Evolutionary conservation across 1,139 yeast species (phyloP), one percentile per base, ranked within the genome.

Genomic region (Yamadazyma friedrichii): DNA sequence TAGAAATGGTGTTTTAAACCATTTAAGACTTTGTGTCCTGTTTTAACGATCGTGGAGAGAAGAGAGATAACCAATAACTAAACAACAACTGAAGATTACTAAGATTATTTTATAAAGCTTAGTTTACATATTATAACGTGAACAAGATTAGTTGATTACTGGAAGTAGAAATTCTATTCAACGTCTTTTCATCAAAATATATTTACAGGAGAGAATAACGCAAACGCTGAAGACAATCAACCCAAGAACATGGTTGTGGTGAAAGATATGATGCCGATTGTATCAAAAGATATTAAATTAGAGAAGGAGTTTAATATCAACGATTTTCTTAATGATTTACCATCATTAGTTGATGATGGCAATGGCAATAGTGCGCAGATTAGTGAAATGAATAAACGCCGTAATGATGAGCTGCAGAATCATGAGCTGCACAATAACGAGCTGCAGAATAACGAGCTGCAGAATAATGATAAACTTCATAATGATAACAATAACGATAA

Each of bases 281-380:
- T 12, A 17, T n/a, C 15, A 31, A 16, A 16, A n/a, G 26, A 16
- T n/a, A 29, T 35, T n/a, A 35, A 17, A 17, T 29, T 29, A 12
- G 39, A 15, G 6, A 36, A 28, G 16, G 45, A 39, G 10, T 49
- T 50, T 31, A 42, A 50, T 36, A 47, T 50, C 8, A 42, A 40
- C 33, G 49, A 50, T 42, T 50, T 46, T 36, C 42, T 50, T 11
- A 50, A 48, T 42, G 54, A 50, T 26, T 31, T 39, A 11, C 24
- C 24, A 5, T 20, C 24, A 20, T 20, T 20, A 20, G 24, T 20
- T 8, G 31, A 28, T 28, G 31, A 28, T 12, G 31, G 12, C 3
- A 28, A 28, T 12, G 8, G 8, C 8, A 20, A 20, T 20, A 20
- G 8, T 20, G 24, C 8, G 5, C 24, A 20, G 24, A 20, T 20